These are phyloP conservation scores for Lactarius tabidus DNA, from an alignment of 768 basidiomycete species.

Conservation along the genomic window DNA sequence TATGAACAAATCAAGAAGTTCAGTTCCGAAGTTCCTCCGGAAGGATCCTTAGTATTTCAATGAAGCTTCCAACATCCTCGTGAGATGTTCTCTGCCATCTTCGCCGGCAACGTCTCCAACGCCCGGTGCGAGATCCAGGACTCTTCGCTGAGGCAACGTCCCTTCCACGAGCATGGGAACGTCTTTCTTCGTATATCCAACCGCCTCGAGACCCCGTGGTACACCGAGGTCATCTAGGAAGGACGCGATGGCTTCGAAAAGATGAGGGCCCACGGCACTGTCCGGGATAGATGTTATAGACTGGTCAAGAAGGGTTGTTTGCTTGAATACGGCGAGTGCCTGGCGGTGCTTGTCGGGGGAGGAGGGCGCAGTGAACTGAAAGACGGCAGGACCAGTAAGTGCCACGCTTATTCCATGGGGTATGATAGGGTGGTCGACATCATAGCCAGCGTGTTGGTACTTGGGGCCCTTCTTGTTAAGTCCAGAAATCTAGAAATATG, in stretches of 20 bases:
- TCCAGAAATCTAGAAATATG: conserved; percentile 68
- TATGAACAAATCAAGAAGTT: background rate
- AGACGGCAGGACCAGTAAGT: conserved; percentile 88
- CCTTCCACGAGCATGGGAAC: conserved; percentile 80
- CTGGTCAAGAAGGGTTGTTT: conserved; percentile 60
- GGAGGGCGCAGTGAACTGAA: conserved; percentile 94
- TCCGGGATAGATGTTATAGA: conserved; percentile 72
- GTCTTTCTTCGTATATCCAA: conserved; percentile 70
- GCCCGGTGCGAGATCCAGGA: conserved; percentile 89
- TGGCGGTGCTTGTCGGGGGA: conserved; percentile 88
- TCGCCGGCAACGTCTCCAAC: conserved; percentile 79
- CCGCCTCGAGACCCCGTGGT: conserved; percentile 78
- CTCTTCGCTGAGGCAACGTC: conserved; percentile 86
- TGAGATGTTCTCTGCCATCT: conserved; percentile 80
- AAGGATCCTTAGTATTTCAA: conserved; percentile 59
- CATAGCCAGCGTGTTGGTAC: conserved; percentile 88
- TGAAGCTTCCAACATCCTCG: conserved; percentile 73
- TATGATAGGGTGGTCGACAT: conserved; percentile 82
- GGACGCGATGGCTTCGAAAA: conserved; percentile 82
- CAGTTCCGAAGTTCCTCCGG: background rate
- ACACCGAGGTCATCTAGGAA: conserved; percentile 85
- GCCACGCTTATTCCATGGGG: conserved; percentile 93
- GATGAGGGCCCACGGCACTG: conserved; percentile 67
- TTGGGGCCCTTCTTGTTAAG: conserved; percentile 92
- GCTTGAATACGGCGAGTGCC: conserved; percentile 78